These are phyloP conservation scores for Creolimax fragrantissima DNA, from an alignment of 78 protist genomes.

Conservation along the genomic window DNA sequence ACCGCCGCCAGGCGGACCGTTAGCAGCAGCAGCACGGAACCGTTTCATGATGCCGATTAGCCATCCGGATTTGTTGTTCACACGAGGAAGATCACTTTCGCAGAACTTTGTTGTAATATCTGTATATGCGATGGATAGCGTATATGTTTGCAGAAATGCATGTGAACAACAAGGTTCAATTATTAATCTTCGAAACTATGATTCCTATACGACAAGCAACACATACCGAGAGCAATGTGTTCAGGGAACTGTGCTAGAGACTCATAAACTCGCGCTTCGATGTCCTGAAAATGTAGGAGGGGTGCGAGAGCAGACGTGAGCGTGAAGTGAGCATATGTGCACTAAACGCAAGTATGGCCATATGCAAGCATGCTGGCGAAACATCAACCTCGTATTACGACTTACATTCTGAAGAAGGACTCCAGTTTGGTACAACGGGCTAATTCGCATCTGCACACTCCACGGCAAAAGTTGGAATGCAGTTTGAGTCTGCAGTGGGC, in stretches of 20 bases:
- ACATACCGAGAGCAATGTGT: not conserved
- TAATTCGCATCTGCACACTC: conserved; percentile 2
- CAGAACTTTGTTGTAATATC: not conserved
- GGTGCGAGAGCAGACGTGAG: not conserved
- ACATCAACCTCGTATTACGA: too few species aligned
- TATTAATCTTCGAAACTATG: too few species aligned
- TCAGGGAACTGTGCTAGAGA: conserved; percentile 8
- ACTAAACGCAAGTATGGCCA: not conserved
- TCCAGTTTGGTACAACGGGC: not conserved
- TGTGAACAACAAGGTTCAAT: too few species aligned
- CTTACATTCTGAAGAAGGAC: not conserved
- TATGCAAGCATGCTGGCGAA: too few species aligned
- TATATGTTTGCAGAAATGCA: too few species aligned
- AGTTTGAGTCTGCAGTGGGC: not conserved
- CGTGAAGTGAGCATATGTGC: not conserved
- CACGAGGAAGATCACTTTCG: not conserved
- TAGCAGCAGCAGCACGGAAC: not conserved
- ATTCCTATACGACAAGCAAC: too few species aligned
- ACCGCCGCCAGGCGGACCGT: not conserved
- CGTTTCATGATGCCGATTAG: not conserved
- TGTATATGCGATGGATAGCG: too few species aligned
- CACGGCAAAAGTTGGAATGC: not conserved
- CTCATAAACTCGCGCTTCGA: not conserved
- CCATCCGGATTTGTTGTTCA: not conserved
- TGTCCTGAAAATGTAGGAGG: not conserved